Evolutionary conservation across 179 eudicot species (phyloP), one percentile per base, ranked within the genome.

Genomic region (Spinacia oleracea): DNA sequence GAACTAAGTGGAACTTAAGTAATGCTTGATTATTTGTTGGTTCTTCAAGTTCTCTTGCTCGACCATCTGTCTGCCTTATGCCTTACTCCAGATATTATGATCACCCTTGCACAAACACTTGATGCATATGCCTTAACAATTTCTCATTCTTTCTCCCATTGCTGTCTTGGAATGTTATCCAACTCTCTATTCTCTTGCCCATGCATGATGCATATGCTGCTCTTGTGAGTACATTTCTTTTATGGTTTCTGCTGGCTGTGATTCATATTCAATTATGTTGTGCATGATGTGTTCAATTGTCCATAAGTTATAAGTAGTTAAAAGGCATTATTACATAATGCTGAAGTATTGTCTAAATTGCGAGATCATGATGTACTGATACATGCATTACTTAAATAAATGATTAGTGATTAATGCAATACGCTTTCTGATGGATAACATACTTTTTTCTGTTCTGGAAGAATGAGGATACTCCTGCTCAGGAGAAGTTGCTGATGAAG

Each of bases 91-190:
- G 2, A 45, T 45, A 45, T 45, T 45, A 45, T 10, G 14, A 45
- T 9, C 15, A n/a, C n/a, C n/a, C n/a, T n/a, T n/a, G n/a, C n/a
- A n/a, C n/a, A n/a, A n/a, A n/a, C n/a, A n/a, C n/a, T n/a, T n/a
- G n/a, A n/a, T n/a, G n/a, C n/a, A n/a, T n/a, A n/a, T n/a, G n/a
- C n/a, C n/a, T n/a, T n/a, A n/a, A n/a, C n/a, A n/a, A n/a, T n/a
- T n/a, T n/a, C n/a, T n/a, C n/a, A n/a, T n/a, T n/a, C n/a, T 96
- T 78, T 91, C 98, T 40, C 97, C 98, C 64, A 69, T 90, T 68
- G 94, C 98, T 79, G 97, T 94, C 73, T 48, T 94, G 75, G 90
- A 92, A 75, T 79, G 91, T 87, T 96, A 96, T 84, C 99, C 99
- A 15, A 96, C 98, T 1, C 77, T 91, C 67, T 48, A 81, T 66